Evolutionary conservation across 2,329 filamentous ascomycete genomes (phyloP).

Genomic region (Ceratocystiopsis brevicomis): DNA sequence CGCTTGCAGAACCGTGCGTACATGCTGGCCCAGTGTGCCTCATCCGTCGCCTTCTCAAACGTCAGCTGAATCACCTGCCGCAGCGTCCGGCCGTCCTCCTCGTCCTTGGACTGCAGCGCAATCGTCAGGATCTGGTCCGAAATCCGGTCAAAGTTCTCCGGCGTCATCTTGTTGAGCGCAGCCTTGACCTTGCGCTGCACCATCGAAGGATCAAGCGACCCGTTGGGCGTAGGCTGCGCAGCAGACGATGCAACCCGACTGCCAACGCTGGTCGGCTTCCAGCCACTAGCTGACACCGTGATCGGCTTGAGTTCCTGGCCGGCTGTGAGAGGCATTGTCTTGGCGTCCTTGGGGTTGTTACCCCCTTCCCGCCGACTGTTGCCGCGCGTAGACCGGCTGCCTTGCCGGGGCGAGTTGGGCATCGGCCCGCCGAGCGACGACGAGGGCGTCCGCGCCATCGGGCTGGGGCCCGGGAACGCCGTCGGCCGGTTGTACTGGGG

Average conservation of each 20-base stretch:
- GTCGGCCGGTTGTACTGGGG: constrained; percentile 35
- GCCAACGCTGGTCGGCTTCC: constrained; percentile 67
- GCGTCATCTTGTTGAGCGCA: constrained; percentile 98
- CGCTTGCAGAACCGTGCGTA: constrained; percentile 97
- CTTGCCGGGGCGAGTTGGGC: constrained; percentile 53
- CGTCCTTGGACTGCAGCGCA: constrained; percentile 83
- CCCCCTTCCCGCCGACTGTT: constrained; percentile 42
- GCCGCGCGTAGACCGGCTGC: constrained; percentile 40
- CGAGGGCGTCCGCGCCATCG: constrained; percentile 46
- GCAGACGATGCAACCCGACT: constrained; percentile 18
- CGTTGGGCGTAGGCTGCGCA: constrained; percentile 21
- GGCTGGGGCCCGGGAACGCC: constrained; percentile 40
- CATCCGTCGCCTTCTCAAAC: constrained; percentile 96
- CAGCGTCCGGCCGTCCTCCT: constrained; percentile 80
- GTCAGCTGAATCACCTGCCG: constrained; percentile 97
- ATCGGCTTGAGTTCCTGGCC: constrained; percentile 70
- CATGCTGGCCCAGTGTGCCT: constrained; percentile 96
- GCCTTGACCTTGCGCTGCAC: constrained; percentile 99
- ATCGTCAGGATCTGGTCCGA: constrained; percentile 84
- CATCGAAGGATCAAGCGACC: constrained; percentile 68
- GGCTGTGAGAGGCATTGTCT: constrained; percentile 80
- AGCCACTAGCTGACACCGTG: constrained; percentile 51
- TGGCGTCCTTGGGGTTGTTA: constrained; percentile 37
- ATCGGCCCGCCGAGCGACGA: constrained; percentile 34
- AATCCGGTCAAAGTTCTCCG: constrained; percentile 95